Evolutionary conservation across 257 asterid species (phyloP).

Genomic region (Solanum acaule): DNA sequence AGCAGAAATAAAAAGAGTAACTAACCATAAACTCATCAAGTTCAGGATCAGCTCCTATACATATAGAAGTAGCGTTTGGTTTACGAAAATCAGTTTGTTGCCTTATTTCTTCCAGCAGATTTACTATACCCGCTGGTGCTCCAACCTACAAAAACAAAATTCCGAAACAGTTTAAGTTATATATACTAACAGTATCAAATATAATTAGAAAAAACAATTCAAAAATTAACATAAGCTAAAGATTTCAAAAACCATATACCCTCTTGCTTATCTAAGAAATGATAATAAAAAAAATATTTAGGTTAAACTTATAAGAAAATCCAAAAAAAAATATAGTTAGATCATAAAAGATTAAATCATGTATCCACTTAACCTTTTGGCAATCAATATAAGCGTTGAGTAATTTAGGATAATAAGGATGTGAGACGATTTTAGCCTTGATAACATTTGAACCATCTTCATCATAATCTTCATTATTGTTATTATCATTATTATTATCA

Average conservation of each 20-base stretch:
- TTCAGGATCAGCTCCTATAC: conserved; percentile 41
- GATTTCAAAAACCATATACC: not conserved
- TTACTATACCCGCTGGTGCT: conserved; percentile 36
- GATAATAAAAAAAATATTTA: not conserved
- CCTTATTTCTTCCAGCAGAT: conserved; percentile 30
- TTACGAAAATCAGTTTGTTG: conserved; percentile 16
- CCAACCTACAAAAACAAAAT: conserved; percentile 24
- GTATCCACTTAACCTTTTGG: conserved; percentile 29
- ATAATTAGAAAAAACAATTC: not conserved
- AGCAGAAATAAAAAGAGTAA: not conserved
- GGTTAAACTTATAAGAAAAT: not conserved
- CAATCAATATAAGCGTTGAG: conserved; percentile 41
- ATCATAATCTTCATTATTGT: no score
- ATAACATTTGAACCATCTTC: conserved; percentile 18
- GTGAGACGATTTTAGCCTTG: conserved; percentile 37
- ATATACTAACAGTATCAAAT: not conserved
- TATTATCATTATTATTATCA: not conserved
- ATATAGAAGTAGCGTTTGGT: conserved; percentile 4
- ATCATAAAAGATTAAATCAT: not conserved
- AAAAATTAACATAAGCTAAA: not conserved
- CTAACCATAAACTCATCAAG: conserved; percentile 45
- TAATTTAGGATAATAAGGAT: conserved; percentile 34
- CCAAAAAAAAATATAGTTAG: not conserved
- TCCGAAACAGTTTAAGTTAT: not conserved
- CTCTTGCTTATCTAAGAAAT: not conserved